Base-by-base conservation (phyloP, 2,329 filamentous ascomycete genomes). In the Ophiostoma quercus region DNA sequence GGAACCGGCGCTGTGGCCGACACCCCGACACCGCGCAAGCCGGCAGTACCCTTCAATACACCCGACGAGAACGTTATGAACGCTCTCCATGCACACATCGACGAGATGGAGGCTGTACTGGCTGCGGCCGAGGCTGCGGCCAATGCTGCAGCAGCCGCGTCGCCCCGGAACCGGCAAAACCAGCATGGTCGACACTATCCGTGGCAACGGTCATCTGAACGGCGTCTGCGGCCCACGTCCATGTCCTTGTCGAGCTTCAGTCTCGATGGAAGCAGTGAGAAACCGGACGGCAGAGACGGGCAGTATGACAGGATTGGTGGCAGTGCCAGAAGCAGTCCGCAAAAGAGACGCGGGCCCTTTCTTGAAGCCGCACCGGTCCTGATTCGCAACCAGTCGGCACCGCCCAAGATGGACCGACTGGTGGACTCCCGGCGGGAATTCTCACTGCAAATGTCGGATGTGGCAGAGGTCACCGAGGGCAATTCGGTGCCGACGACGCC, bases 91-190 rank as follows among this genome's bases (percentile, higher is more conserved):
- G 75, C 76, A 41, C 80, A 78, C 72, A 79, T 83, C 14, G 79
- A 82, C 71, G 80, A 82, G 71, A 80, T 83, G 78, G 81, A 83
- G 73, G 76, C 73, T 4, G 71, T 77, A 1, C 69, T 79, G 69
- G 71, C 71, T 3, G 70, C 67, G 0, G 71, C 67, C 1, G 71
- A 68, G 74, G 70, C 68, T 0, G 65, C 39, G 65, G 65, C 65
- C 37, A 66, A 47, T n/a, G 67, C 70, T 2, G 68, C 69, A 1
- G 39, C 47, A 9, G 68, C 68, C 5, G 66, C 62, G 16, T 69
- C 70, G 11, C 66, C 63, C 1, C 66, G 43, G 4, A 60, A 60
- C 9, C 71, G 60, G 3, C 65, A n/a, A 12, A 37, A 14, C 25
- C 66, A 66, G 9, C 43, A 63, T 22, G 60, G 63, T 66, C 74